Percentiles rank a stretch among this genome's conserved stretches.
These are phyloP conservation scores for Malassezia globosa DNA, from an alignment of 1,284 basidiomycete species.

Conservation along the genomic window DNA sequence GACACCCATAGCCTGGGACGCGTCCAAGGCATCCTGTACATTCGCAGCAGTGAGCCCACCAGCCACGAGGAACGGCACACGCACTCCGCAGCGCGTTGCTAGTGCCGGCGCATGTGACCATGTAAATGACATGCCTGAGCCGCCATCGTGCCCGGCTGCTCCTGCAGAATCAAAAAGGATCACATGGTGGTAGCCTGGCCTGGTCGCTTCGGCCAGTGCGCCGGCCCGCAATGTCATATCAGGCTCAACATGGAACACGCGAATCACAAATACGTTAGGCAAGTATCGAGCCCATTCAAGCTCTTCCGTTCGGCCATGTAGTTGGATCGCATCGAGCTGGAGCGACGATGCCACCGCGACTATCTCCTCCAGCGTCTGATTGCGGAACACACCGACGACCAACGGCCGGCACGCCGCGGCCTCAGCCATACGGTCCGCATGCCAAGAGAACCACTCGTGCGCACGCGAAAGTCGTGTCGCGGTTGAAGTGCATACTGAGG, in stretches of 20 bases:
- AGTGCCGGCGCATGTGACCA: constrained; percentile 29
- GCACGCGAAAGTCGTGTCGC: too few species aligned
- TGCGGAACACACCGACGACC: constrained; percentile 43
- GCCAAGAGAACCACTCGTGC: constrained; percentile 41
- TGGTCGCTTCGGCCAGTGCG: constrained; percentile 26
- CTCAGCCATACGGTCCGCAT: constrained; percentile 24
- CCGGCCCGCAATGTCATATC: not conserved
- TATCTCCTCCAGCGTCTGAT: constrained; percentile 39
- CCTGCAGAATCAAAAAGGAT: constrained; percentile 36
- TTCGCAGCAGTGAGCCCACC: constrained; percentile 39
- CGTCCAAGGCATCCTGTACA: constrained; percentile 25
- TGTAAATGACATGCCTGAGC: constrained; percentile 32
- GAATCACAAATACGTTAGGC: constrained; percentile 37
- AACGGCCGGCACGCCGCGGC: constrained; percentile 27
- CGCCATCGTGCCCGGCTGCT: constrained; percentile 19
- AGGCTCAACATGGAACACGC: constrained; percentile 33
- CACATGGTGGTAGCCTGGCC: constrained; percentile 39
- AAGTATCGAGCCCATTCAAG: constrained; percentile 41
- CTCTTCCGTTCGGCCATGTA: constrained; percentile 38
- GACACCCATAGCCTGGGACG: constrained; percentile 25
- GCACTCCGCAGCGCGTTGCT: constrained; percentile 18
- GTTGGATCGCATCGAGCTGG: constrained; percentile 39
- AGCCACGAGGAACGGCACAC: constrained; percentile 33
- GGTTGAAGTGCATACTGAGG: constrained; percentile 5
- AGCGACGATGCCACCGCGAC: constrained; percentile 22